These are phyloP conservation scores for Blastomyces percursus DNA, from an alignment of 2,329 filamentous ascomycete species.

Conservation along the genomic window DNA sequence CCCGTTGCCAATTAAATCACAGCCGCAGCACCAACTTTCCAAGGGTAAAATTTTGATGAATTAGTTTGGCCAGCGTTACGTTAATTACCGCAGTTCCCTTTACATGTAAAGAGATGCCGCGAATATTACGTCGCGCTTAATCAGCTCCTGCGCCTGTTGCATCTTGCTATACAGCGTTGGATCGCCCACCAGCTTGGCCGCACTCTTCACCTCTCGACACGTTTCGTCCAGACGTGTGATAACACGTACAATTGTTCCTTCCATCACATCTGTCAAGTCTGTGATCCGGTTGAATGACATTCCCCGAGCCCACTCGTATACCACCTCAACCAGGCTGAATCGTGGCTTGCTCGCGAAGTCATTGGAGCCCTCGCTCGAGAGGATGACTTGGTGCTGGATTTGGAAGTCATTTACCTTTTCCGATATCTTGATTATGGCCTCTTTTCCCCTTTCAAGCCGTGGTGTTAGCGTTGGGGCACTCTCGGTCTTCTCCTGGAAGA, in stretches of 20 bases:
- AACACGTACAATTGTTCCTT: slow-evolving; percentile 91
- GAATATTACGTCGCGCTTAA: slow-evolving; percentile 89
- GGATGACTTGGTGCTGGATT: slow-evolving; percentile 81
- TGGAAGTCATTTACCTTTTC: slow-evolving; percentile 89
- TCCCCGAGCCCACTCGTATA: slow-evolving; percentile 95
- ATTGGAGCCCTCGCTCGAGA: slow-evolving; percentile 79
- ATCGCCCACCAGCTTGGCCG: slow-evolving; percentile 88
- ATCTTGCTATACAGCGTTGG: slow-evolving; percentile 91
- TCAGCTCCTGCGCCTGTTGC: slow-evolving; percentile 94
- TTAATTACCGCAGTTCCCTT: neutral
- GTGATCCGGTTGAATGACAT: slow-evolving; percentile 99
- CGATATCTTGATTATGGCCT: slow-evolving; percentile 77
- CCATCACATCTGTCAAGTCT: slow-evolving; percentile 86
- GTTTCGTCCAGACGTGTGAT: slow-evolving; percentile 93
- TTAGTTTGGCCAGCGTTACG: neutral
- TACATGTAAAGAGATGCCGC: slow-evolving; percentile 84
- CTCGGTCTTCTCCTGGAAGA: slow-evolving; percentile 95
- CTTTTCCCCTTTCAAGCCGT: slow-evolving; percentile 68
- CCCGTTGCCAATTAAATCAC: neutral
- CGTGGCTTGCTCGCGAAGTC: slow-evolving; percentile 79
- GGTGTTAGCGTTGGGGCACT: slow-evolving; percentile 68
- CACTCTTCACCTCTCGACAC: slow-evolving; percentile 94
- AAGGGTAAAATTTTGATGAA: neutral
- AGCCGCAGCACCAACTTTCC: too few relatives aligned
- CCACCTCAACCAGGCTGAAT: slow-evolving; percentile 92